These are phyloP conservation scores for Polyporus arcularius DNA, from an alignment of 768 basidiomycete genomes.

Conservation along the genomic window DNA sequence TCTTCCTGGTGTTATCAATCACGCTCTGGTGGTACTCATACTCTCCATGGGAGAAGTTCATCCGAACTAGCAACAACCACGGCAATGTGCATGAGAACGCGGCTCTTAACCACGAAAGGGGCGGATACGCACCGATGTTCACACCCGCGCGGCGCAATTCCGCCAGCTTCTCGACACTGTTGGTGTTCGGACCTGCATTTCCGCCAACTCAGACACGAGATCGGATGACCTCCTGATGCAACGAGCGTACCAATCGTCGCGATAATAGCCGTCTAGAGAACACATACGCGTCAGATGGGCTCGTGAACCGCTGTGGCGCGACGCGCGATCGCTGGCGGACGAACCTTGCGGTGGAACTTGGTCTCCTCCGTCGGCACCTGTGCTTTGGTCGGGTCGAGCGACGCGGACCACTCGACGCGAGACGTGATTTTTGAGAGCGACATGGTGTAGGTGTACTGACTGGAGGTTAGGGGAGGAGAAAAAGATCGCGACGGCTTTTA, in stretches of 20 bases:
- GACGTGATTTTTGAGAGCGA: constrained; percentile 48
- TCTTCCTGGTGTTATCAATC: constrained; percentile 93
- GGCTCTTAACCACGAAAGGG: background rate
- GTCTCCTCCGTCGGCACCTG: constrained; percentile 74
- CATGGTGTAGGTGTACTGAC: constrained; percentile 21
- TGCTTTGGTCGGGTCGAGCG: constrained; percentile 71
- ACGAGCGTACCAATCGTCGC: constrained; percentile 85
- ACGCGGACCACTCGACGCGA: constrained; percentile 92
- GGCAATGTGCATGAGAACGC: background rate
- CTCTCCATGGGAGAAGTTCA: constrained; percentile 99
- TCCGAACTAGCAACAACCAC: constrained; percentile 69
- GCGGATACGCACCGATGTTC: constrained; percentile 80
- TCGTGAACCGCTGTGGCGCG: constrained; percentile 1
- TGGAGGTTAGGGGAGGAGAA: constrained; percentile 6
- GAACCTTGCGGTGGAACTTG: constrained; percentile 89
- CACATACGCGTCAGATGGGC: constrained; percentile 2
- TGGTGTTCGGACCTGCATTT: constrained; percentile 87
- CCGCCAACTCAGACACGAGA: constrained; percentile 16
- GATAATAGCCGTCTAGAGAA: constrained; percentile 89
- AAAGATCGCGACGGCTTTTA: constrained; percentile 15
- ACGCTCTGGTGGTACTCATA: constrained; percentile 99
- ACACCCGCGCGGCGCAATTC: constrained; percentile 90
- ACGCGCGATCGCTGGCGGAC: constrained; percentile 23
- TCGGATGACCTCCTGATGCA: constrained; percentile 2
- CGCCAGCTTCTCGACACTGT: constrained; percentile 83